A percentile compares a stretch with the other conserved stretches of the same genome.
phyloP scores from a whole-genome alignment of 129 eudicot species.

The sunflower (Helianthus annuus) region HanXRQr2.0-SUNRISE NC_035441.2:65104255-65104754 shows the following conservation, averaged over 20 bases:
- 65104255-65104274: no score
- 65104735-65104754: neutral
- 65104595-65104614: conserved; percentile 89
- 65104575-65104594: conserved; percentile 77
- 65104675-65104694: conserved; percentile 63
- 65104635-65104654: conserved; percentile 74
- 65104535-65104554: conserved; percentile 53
- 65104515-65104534: conserved; percentile 1
- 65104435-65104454: no score
- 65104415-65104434: no score
- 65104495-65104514: neutral
- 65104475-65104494: no score
- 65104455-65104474: no score
- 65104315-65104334: no score
- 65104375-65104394: no score
- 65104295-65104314: no score
- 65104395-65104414: no score
- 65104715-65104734: conserved; percentile 18
- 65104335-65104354: no score
- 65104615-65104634: conserved; percentile 90
- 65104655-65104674: conserved; percentile 76
- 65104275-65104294: no score
- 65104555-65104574: conserved; percentile 88
- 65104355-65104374: no score
- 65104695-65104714: conserved; percentile 67